Conservation (phyloP, 768 basidiomycete genomes). For the Melanogaster broomeanus region DNA sequence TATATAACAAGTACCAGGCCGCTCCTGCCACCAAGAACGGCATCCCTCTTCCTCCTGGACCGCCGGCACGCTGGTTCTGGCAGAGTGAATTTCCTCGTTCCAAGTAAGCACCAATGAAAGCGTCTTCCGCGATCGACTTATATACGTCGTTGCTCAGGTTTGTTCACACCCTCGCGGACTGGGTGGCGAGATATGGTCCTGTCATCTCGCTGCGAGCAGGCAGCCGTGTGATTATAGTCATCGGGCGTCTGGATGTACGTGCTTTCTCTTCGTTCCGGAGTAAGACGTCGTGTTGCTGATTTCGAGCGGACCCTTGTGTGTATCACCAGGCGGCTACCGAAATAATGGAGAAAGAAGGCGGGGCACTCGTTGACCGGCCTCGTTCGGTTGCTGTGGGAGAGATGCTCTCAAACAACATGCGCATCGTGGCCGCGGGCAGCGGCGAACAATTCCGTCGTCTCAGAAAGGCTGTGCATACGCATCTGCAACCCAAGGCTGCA, state of each 20-base stretch:
- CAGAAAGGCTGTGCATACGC: conserved; percentile 51
- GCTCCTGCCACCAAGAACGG: neutral
- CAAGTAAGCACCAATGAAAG: neutral
- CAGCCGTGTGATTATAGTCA: conserved; percentile 12
- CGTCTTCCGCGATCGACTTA: no score
- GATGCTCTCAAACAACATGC: conserved; percentile 35
- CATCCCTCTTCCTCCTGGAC: conserved; percentile 1
- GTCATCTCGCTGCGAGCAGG: conserved; percentile 58
- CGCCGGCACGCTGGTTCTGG: conserved; percentile 11
- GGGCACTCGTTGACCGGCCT: conserved; percentile 36
- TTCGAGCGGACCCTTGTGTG: neutral
- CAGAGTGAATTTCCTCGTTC: neutral
- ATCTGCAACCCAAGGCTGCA: conserved; percentile 52
- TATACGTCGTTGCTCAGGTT: conserved; percentile 6
- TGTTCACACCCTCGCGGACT: conserved; percentile 43
- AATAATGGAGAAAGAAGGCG: conserved; percentile 42
- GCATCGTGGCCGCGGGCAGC: conserved; percentile 24
- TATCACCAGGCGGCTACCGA: conserved; percentile 36
- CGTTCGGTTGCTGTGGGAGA: conserved; percentile 37
- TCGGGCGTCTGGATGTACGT: conserved; percentile 20
- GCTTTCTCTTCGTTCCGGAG: neutral
- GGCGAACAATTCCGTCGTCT: conserved; percentile 34
- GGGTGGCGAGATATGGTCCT: conserved; percentile 60
- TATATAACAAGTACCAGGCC: neutral
- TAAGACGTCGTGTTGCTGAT: no score